A percentile compares a stretch with the other conserved stretches of the same genome.
Evolutionary conservation across 352 stramenopile species (phyloP).

Genomic region (Phytophthora pini): DNA sequence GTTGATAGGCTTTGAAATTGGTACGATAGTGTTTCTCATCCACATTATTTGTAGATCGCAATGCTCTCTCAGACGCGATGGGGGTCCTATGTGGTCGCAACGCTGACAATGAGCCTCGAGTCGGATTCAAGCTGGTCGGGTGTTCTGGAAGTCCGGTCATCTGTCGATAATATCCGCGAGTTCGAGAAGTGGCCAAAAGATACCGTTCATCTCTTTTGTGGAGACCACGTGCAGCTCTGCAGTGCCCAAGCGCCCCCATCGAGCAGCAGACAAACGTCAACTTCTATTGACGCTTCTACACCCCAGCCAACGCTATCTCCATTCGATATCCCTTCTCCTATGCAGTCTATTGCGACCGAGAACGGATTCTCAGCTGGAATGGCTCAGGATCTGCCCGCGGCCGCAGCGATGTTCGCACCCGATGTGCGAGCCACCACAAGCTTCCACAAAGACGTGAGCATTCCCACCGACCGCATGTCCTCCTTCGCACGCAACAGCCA

Average conservation of each 20-base stretch:
- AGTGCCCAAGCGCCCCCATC: neutral
- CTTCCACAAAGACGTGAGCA: slow-evolving; percentile 28
- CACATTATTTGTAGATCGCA: slow-evolving; percentile 44
- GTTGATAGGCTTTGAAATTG: too few relatives aligned
- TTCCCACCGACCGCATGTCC: slow-evolving; percentile 11
- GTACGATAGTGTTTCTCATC: neutral
- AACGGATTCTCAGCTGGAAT: slow-evolving; percentile 4
- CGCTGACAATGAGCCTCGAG: slow-evolving; percentile 48
- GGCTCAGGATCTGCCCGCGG: neutral
- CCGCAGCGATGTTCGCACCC: slow-evolving; percentile 6
- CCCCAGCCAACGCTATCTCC: neutral
- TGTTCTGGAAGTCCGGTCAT: slow-evolving; percentile 62
- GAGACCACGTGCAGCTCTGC: slow-evolving; percentile 28
- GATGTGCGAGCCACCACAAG: slow-evolving; percentile 29
- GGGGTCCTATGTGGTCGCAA: slow-evolving; percentile 56
- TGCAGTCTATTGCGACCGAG: neutral
- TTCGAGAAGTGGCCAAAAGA: slow-evolving; percentile 52
- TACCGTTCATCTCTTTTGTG: slow-evolving; percentile 47
- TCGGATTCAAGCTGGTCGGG: slow-evolving; percentile 38
- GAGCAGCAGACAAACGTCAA: neutral
- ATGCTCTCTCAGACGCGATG: slow-evolving; percentile 73
- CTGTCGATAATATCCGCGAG: slow-evolving; percentile 45
- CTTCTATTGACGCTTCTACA: neutral
- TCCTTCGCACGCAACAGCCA: slow-evolving; percentile 21
- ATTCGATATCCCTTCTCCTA: slow-evolving; percentile 3